phyloP scores from a whole-genome alignment of 2,329 filamentous ascomycete species.

The Pyrenochaeta sp. region DNA sequence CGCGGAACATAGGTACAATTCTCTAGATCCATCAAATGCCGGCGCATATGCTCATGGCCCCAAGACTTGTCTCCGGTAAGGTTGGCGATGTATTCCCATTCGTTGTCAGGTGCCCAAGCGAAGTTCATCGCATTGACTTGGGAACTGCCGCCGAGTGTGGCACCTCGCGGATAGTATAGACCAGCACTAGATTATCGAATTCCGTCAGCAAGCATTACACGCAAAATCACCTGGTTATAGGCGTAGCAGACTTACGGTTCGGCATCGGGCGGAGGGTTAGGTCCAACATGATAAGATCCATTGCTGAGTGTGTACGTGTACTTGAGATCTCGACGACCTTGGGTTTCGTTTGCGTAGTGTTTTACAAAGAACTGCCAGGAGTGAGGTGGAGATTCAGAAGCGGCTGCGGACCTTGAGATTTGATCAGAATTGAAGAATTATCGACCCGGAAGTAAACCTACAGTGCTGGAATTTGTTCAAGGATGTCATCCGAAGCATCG shows the following conservation, averaged over 20 bases:
- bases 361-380: conserved; percentile 69
- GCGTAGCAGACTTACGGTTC: conserved; percentile 56
- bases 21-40: too few relatives aligned
- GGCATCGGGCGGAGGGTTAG: conserved; percentile 61
- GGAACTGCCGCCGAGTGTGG: conserved; percentile 64
- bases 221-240: too few relatives aligned
- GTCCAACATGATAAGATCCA: conserved; percentile 58
- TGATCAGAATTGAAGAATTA: too few relatives aligned
- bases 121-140: conserved; percentile 68
- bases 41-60: conserved; percentile 67
- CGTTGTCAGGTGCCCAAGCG: conserved; percentile 64
- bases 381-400: conserved; percentile 63
- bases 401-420: conserved; percentile 43
- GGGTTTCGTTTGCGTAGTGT: conserved; percentile 63
- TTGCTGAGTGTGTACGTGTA: conserved; percentile 54
- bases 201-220: too few relatives aligned
- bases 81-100: conserved; percentile 65
- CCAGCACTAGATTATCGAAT: too few relatives aligned
- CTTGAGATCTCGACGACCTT: conserved; percentile 60
- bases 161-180: conserved; percentile 61
- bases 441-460: conserved; percentile 29
- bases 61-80: conserved; percentile 67
- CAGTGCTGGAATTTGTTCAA: conserved; percentile 61
- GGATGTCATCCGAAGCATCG: conserved; percentile 58
- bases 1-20: too few relatives aligned